Evolutionary conservation across 2,329 filamentous ascomycete species (phyloP), one percentile per base, ranked within the genome.

Genomic region (Thermothelomyces thermophilus): DNA sequence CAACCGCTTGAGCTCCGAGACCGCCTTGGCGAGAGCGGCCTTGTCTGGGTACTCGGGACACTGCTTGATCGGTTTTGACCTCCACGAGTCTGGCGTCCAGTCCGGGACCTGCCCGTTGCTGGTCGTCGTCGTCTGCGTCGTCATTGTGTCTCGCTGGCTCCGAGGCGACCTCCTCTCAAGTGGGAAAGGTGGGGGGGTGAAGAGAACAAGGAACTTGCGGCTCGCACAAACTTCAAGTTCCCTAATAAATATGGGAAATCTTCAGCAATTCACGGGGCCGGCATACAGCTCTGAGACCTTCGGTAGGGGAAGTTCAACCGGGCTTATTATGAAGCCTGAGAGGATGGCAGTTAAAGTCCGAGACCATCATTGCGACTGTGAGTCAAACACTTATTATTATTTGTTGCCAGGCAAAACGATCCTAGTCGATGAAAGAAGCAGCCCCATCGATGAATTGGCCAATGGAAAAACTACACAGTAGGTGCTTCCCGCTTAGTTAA

Each of bases 11-110:
- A 93, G 82, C 66, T 89, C 84, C 1, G 70, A 66, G 40, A 82
- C 70, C 13, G 85, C 80, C 41, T 75, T 75, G 45, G 75, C 67
- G 34, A 90, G 75, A 19, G 77, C 77, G 13, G 69, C 64, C 35
- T 73, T 65, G 61, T 90, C 81, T 3, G 80, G 75, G 65, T 91
- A 91, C 31, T 76, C 70, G 24, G 88, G 84, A 11, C 79, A 73
- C 67, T 93, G 87, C 67, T 87, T 87, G 68, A 90, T 86, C 35
- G 86, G 86, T 66, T 87, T 90, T 48, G 77, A 74, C 59, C 82
- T 78, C 87, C 87, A 93, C 37, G 87, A 86, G 63, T 73, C 71
- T 7, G 80, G 83, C 10, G 73, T 68, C 82, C 82, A 86, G 40
- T 55, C 52, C 35, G 43, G 22, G 2, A 35, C 31, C 4, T 53